These are phyloP conservation scores for Mycena belliarum DNA, from an alignment of 768 basidiomycete species.

Conservation along the genomic window DNA sequence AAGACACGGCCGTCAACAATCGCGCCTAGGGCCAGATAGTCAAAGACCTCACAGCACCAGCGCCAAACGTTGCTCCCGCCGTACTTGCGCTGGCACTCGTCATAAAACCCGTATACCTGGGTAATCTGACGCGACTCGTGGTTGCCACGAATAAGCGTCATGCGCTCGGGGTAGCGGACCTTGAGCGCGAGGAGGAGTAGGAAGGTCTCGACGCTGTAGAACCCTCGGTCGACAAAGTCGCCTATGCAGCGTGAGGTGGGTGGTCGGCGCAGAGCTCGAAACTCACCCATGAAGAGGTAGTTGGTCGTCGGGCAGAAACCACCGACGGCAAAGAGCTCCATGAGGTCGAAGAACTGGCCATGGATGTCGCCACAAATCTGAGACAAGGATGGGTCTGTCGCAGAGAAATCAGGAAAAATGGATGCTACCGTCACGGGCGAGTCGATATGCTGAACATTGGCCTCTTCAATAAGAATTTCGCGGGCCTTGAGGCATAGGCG, in stretches of 20 bases:
- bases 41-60: slow-evolving; percentile 98
- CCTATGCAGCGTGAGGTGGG: slow-evolving; percentile 46
- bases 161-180: slow-evolving; percentile 95
- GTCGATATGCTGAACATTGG: slow-evolving; percentile 95
- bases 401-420: slow-evolving; percentile 25
- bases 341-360: slow-evolving; percentile 94
- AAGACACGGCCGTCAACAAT: slow-evolving; percentile 97
- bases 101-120: slow-evolving; percentile 92
- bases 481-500: slow-evolving; percentile 92
- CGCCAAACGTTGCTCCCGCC: slow-evolving; percentile 94
- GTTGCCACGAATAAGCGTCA: slow-evolving; percentile 96
- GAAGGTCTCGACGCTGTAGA: slow-evolving; percentile 96
- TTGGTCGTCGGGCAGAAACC: slow-evolving; percentile 92
- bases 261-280: not conserved
- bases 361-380: slow-evolving; percentile 96
- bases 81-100: slow-evolving; percentile 96
- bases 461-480: slow-evolving; percentile 96
- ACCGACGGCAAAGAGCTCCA: slow-evolving; percentile 93
- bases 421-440: slow-evolving; percentile 92
- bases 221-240: slow-evolving; percentile 97
- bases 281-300: slow-evolving; percentile 93
- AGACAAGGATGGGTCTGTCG: slow-evolving; percentile 14
- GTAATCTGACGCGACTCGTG: slow-evolving; percentile 98
- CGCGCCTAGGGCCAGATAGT: slow-evolving; percentile 91
- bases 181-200: slow-evolving; percentile 93